Evolutionary conservation across 2,329 filamentous ascomycete species (phyloP).

Genomic region (Gliomastix tumulicola): DNA sequence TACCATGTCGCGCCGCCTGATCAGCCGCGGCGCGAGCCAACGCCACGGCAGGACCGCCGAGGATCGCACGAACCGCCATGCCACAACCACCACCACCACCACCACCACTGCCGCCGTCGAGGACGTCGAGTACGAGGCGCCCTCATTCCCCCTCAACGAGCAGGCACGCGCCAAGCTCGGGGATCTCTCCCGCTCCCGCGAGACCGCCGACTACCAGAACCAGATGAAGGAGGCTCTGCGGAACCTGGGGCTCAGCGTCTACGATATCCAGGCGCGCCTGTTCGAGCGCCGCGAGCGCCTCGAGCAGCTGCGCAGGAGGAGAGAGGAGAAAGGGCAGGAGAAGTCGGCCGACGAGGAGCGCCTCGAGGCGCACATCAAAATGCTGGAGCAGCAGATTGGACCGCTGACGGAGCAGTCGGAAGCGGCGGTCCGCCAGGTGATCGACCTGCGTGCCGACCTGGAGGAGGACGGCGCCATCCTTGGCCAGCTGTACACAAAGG

Average conservation of each 20-base stretch:
- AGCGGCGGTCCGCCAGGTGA: conserved; percentile 34
- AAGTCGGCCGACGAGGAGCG: conserved; percentile 26
- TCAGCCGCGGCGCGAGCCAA: no score
- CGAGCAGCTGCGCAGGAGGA: conserved; percentile 20
- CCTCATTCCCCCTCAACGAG: conserved; percentile 34
- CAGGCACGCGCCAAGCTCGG: conserved; percentile 28
- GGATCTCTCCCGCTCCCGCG: conserved; percentile 32
- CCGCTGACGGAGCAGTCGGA: conserved; percentile 38
- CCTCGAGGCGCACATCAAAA: conserved; percentile 29
- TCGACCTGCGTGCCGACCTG: conserved; percentile 41
- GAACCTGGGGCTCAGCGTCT: conserved; percentile 35
- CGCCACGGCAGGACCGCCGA: no score
- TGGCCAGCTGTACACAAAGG: conserved; percentile 21
- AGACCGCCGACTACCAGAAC: conserved; percentile 32
- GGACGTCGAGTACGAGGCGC: conserved; percentile 33
- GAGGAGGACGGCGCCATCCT: conserved; percentile 39
- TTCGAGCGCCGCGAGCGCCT: conserved; percentile 26
- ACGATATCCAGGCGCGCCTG: conserved; percentile 41
- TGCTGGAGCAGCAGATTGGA: conserved; percentile 30
- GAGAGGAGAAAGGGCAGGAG: conserved; percentile 25
- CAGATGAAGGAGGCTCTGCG: conserved; percentile 37
- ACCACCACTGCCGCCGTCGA: no score
- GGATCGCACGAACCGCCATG: no score
- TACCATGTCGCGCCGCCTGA: no score
- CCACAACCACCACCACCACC: no score